Evolutionary conservation across 2,329 filamentous ascomycete species (phyloP).

Genomic region (Zopfia rhizophila): DNA sequence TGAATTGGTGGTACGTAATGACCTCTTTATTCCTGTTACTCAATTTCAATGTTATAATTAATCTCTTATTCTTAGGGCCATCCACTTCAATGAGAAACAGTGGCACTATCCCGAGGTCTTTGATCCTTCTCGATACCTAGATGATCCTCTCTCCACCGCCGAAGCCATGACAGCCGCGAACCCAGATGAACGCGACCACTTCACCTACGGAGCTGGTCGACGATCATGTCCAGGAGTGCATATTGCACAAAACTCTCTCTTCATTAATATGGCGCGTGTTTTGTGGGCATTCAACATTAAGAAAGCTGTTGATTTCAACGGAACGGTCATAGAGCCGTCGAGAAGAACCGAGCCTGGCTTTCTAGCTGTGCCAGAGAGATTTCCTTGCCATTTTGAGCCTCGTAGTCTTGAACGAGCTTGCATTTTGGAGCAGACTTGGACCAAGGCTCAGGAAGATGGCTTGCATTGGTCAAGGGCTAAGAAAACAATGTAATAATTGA

Average conservation of each 20-base stretch:
- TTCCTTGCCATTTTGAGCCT: too few relatives aligned
- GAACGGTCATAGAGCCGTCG: too few relatives aligned
- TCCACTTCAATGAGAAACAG: conserved; percentile 38
- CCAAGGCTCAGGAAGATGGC: too few relatives aligned
- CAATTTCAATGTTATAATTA: too few relatives aligned
- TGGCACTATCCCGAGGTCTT: conserved; percentile 41
- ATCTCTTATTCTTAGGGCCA: conserved; percentile 6
- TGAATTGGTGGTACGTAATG: conserved; percentile 26
- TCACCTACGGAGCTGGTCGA: conserved; percentile 35
- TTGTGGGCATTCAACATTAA: conserved; percentile 42
- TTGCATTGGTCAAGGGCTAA: too few relatives aligned
- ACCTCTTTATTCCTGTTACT: too few relatives aligned
- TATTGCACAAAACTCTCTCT: conserved; percentile 35
- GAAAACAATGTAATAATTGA: too few relatives aligned
- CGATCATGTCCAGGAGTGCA: conserved; percentile 35
- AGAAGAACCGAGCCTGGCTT: too few relatives aligned
- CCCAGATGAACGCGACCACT: conserved; percentile 37
- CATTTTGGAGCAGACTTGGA: too few relatives aligned
- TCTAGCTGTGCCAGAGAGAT: too few relatives aligned
- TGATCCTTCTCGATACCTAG: conserved; percentile 38
- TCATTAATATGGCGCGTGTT: conserved; percentile 28
- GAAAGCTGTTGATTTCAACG: too few relatives aligned
- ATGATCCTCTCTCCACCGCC: conserved; percentile 23
- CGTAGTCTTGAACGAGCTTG: too few relatives aligned
- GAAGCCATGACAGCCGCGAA: conserved; percentile 37